These are phyloP conservation scores for Carpinus viminea DNA, from an alignment of 306 rosid genomes.

Conservation along the genomic window DNA sequence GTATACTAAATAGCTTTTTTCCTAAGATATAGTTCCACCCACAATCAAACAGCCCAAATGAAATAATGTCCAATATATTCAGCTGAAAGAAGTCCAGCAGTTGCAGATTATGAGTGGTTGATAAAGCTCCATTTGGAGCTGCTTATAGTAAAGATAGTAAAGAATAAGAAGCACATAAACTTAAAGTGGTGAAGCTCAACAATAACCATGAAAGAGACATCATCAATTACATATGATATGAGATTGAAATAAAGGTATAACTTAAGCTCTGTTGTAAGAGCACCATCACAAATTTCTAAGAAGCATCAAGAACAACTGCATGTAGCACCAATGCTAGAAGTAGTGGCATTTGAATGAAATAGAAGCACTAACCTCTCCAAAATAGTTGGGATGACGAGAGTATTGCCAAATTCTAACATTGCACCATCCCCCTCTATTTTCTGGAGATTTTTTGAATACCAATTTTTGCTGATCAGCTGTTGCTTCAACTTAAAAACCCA, in stretches of 20 bases:
- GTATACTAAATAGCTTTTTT: no score
- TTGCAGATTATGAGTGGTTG: neutral
- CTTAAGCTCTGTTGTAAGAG: neutral
- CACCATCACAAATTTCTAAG: neutral
- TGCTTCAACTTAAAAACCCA: constrained; percentile 74
- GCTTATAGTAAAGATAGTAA: neutral
- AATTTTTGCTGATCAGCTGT: constrained; percentile 89
- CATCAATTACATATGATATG: neutral
- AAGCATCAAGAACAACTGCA: neutral
- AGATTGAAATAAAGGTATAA: neutral
- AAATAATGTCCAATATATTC: neutral
- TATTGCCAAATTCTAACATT: constrained; percentile 77
- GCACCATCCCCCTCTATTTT: constrained; percentile 90
- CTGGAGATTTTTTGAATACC: constrained; percentile 54
- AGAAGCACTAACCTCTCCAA: constrained; percentile 80
- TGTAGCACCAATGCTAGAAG: constrained; percentile 21
- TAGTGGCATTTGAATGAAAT: constrained; percentile 17
- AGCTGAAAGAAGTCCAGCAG: neutral
- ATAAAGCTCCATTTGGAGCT: neutral
- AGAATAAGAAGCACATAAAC: neutral
- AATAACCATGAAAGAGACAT: neutral
- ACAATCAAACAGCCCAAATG: neutral
- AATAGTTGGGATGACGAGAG: constrained; percentile 97
- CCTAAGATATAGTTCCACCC: no score
- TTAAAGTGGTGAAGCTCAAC: neutral